These are phyloP conservation scores for Uronychia setigera DNA, from an alignment of 73 alveolate genomes.

Conservation along the genomic window DNA sequence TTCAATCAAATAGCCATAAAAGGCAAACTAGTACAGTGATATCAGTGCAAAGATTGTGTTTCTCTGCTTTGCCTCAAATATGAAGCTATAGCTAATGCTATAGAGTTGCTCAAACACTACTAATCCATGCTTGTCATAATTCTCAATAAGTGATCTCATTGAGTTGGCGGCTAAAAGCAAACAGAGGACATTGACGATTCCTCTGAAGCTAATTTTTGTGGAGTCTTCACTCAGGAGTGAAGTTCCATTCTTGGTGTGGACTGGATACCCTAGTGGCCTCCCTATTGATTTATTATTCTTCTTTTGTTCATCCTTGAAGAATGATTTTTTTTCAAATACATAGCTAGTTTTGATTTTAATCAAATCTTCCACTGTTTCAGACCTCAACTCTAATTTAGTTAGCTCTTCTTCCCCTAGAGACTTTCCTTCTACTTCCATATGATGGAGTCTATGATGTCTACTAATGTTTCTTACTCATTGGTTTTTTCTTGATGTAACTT, in stretches of 20 bases:
- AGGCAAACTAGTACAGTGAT: not conserved
- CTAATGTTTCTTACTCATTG: not conserved
- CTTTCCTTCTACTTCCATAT: not conserved
- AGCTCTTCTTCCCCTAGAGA: not conserved
- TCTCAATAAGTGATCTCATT: not conserved
- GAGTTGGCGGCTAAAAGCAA: not conserved
- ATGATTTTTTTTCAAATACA: not conserved
- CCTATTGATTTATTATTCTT: conserved; percentile 22
- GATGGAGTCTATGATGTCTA: not conserved
- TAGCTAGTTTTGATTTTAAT: not conserved
- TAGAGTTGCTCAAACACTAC: not conserved
- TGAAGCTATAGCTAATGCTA: not conserved
- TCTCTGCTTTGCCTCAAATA: not conserved
- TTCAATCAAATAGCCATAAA: not conserved
- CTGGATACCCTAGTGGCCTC: conserved; percentile 34
- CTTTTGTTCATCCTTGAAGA: conserved; percentile 12
- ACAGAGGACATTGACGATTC: not conserved
- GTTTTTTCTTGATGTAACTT: not conserved
- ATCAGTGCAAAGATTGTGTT: not conserved
- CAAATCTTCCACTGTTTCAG: not conserved
- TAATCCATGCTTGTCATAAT: not conserved
- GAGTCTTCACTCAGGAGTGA: conserved; percentile 18
- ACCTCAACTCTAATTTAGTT: not conserved
- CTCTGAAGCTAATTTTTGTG: conserved; percentile 10
- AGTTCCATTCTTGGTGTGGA: conserved; percentile 20